These are phyloP conservation scores for Panaeolus papilionaceus DNA, from an alignment of 768 basidiomycete genomes.

Conservation along the genomic window DNA sequence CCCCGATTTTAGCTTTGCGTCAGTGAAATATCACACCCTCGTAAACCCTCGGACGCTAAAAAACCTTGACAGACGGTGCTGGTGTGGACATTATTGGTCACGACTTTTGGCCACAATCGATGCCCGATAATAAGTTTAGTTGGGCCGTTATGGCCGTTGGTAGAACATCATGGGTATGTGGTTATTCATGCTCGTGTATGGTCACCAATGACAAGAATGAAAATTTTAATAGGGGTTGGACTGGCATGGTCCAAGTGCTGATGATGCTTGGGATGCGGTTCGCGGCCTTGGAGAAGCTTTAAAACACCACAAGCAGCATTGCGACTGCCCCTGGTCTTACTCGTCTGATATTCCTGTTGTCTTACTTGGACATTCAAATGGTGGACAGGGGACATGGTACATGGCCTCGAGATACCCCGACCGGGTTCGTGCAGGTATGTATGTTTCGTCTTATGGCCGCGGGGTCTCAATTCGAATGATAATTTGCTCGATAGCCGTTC, in stretches of 20 bases:
- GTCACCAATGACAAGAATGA: neutral
- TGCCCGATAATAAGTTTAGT: slow-evolving; percentile 61
- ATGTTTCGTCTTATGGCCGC: neutral
- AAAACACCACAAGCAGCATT: slow-evolving; percentile 15
- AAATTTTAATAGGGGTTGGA: slow-evolving; percentile 70
- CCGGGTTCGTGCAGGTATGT: slow-evolving; percentile 64
- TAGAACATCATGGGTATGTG: slow-evolving; percentile 76
- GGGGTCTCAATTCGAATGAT: neutral
- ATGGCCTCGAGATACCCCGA: slow-evolving; percentile 81
- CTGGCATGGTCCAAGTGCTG: slow-evolving; percentile 87
- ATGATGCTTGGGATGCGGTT: slow-evolving; percentile 75
- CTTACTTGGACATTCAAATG: slow-evolving; percentile 93
- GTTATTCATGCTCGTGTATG: neutral
- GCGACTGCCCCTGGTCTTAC: slow-evolving; percentile 1
- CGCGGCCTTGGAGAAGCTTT: slow-evolving; percentile 37
- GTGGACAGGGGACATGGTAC: slow-evolving; percentile 91
- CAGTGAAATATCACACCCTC: slow-evolving; percentile 30
- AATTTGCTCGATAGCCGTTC: slow-evolving; percentile 53
- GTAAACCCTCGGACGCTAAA: neutral
- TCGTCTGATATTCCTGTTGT: slow-evolving; percentile 48
- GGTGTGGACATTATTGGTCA: slow-evolving; percentile 72
- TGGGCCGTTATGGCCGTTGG: slow-evolving; percentile 90
- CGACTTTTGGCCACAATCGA: slow-evolving; percentile 66
- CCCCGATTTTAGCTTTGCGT: slow-evolving; percentile 71
- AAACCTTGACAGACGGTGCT: slow-evolving; percentile 70